phyloP scores from a whole-genome alignment of 192 early-diverging fungal species.

The Linnemannia schmuckeri region DNA sequence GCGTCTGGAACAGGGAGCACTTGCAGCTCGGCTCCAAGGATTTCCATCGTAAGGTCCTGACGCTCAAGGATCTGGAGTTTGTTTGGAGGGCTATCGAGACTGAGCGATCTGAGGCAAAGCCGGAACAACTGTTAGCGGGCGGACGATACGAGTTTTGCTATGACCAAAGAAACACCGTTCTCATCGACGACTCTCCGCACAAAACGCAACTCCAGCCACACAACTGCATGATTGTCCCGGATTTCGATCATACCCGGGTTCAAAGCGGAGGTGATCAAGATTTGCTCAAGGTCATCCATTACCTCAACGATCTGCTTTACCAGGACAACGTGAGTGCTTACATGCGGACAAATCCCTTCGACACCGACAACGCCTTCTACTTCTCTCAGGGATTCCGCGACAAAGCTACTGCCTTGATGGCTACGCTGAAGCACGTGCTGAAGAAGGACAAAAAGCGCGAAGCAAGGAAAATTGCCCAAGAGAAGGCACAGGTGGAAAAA shows the following conservation, averaged over 20 bases:
- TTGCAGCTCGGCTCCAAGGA: conserved; percentile 59
- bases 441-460: background rate
- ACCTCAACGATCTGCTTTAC: conserved; percentile 40
- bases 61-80: conserved; percentile 73
- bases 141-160: conserved; percentile 14
- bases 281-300: conserved; percentile 55
- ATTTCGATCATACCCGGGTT: conserved; percentile 30
- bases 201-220: conserved; percentile 67
- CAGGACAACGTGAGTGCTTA: conserved; percentile 63
- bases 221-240: conserved; percentile 57
- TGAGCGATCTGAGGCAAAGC: background rate
- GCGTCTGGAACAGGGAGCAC: conserved; percentile 71
- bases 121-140: background rate
- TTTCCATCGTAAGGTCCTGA: conserved; percentile 57
- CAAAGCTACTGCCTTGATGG: background rate
- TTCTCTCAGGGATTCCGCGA: background rate
- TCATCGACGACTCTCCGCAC: conserved; percentile 65
- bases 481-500: background rate
- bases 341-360: conserved; percentile 59
- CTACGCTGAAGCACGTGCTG: background rate
- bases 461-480: background rate
- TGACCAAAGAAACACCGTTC: conserved; percentile 64
- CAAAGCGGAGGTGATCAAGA: conserved; percentile 46
- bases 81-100: conserved; percentile 64
- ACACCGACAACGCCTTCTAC: background rate